Percentiles rank a stretch among this genome's conserved stretches.
Evolutionary conservation across 371 early-diverging fungal genomes (phyloP).

Genomic region (Syncephalis plumigaleata): DNA sequence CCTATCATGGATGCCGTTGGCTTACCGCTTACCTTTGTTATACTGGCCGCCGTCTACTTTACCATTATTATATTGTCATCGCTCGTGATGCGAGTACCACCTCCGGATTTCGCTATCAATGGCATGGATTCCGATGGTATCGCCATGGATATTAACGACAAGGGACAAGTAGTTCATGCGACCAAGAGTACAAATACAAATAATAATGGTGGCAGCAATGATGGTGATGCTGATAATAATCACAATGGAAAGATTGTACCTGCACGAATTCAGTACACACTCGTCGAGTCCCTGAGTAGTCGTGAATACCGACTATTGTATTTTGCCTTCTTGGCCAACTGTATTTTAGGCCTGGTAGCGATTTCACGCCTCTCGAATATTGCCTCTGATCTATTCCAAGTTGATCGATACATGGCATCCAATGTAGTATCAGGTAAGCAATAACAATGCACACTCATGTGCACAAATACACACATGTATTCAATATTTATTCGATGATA

Average conservation of each 20-base stretch:
- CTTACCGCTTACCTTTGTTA: too few species aligned
- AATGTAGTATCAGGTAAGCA: too few species aligned
- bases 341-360: conserved; percentile 10
- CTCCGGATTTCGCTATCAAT: conserved; percentile 32
- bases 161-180: neutral
- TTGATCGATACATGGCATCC: conserved; percentile 15
- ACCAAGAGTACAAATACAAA: conserved; percentile 6
- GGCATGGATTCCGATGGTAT: conserved; percentile 22
- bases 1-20: too few species aligned
- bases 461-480: too few species aligned
- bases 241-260: conserved; percentile 8
- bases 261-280: conserved; percentile 11
- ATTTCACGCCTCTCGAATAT: conserved; percentile 31
- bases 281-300: conserved; percentile 3
- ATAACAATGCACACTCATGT: too few species aligned
- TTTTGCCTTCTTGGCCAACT: conserved; percentile 24
- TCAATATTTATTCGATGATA: too few species aligned
- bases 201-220: too few species aligned
- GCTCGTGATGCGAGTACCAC: conserved; percentile 34
- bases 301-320: conserved; percentile 28
- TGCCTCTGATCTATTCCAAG: conserved; percentile 24
- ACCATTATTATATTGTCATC: too few species aligned
- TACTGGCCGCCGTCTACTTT: too few species aligned
- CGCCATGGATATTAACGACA: conserved; percentile 7
- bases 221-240: too few species aligned